Conservation (phyloP, 805 yeast species). For the Kuraishia cidri region DNA sequence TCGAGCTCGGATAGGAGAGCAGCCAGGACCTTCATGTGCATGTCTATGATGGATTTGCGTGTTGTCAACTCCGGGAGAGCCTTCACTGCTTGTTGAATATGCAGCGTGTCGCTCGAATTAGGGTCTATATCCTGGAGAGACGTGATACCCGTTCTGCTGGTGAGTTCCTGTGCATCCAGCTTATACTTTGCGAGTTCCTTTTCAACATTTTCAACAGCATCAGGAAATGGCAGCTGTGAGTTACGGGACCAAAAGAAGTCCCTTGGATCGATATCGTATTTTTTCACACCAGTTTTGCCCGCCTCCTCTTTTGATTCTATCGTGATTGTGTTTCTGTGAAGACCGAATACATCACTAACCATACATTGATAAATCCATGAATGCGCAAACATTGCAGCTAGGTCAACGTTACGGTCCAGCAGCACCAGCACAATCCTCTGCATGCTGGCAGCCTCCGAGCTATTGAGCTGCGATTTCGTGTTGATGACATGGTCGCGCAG, state of each 20-base stretch:
- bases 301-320: slow-evolving; percentile 28
- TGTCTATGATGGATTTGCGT: slow-evolving; percentile 80
- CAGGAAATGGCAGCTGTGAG: slow-evolving; percentile 89
- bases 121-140: slow-evolving; percentile 73
- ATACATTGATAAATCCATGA: slow-evolving; percentile 97
- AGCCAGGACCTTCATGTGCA: slow-evolving; percentile 94
- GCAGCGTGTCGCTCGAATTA: slow-evolving; percentile 47
- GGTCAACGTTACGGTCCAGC: slow-evolving; percentile 82
- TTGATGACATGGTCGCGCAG: slow-evolving; percentile 82
- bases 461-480: slow-evolving; percentile 27
- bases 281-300: slow-evolving; percentile 34
- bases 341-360: slow-evolving; percentile 83
- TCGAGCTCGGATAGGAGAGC: slow-evolving; percentile 76
- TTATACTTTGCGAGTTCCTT: slow-evolving; percentile 73
- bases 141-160: slow-evolving; percentile 64
- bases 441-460: slow-evolving; percentile 11
- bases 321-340: slow-evolving; percentile 76
- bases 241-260: slow-evolving; percentile 90
- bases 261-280: slow-evolving; percentile 83
- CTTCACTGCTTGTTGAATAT: slow-evolving; percentile 80
- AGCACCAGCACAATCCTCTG: slow-evolving; percentile 73
- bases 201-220: slow-evolving; percentile 97
- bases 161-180: slow-evolving; percentile 79
- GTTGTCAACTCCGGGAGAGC: slow-evolving; percentile 89
- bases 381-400: slow-evolving; percentile 91